Conservation (phyloP, 2,329 filamentous ascomycete genomes). For the Lachnellula occidentalis region DNA sequence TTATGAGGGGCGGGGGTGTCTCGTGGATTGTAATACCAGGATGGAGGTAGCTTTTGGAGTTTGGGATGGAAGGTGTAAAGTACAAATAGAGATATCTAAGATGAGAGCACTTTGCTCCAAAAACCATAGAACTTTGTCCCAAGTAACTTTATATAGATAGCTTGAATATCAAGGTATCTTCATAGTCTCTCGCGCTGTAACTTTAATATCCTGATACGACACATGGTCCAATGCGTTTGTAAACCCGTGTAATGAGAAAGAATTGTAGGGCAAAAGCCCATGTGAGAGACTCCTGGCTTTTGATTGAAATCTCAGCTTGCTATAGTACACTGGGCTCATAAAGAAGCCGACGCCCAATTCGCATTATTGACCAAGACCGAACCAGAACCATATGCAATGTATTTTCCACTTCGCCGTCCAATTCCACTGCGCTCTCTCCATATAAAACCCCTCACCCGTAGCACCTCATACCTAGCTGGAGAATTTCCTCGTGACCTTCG, state of each 20-base stretch:
- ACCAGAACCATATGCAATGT: background rate
- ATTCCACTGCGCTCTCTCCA: background rate
- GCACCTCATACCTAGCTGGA: conserved; percentile 34
- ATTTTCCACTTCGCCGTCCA: background rate
- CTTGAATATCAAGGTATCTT: no score
- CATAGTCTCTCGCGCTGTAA: no score
- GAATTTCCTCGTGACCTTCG: conserved; percentile 90
- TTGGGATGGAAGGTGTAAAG: no score
- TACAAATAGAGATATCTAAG: no score
- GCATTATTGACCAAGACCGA: conserved; percentile 1
- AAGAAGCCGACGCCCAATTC: conserved; percentile 2
- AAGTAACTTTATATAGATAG: no score
- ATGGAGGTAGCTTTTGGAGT: no score
- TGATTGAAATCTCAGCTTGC: conserved; percentile 6
- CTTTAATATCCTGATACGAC: no score
- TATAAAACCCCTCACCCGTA: background rate
- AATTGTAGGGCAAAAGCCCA: background rate
- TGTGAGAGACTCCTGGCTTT: background rate
- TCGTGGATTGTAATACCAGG: no score
- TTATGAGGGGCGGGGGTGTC: no score
- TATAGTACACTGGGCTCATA: conserved; percentile 4
- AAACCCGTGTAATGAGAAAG: background rate
- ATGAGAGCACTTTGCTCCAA: no score
- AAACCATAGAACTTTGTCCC: no score
- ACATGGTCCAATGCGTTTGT: no score